These are phyloP conservation scores for Penicillium verrucosum DNA, from an alignment of 2,329 filamentous ascomycete genomes.

Conservation along the genomic window DNA sequence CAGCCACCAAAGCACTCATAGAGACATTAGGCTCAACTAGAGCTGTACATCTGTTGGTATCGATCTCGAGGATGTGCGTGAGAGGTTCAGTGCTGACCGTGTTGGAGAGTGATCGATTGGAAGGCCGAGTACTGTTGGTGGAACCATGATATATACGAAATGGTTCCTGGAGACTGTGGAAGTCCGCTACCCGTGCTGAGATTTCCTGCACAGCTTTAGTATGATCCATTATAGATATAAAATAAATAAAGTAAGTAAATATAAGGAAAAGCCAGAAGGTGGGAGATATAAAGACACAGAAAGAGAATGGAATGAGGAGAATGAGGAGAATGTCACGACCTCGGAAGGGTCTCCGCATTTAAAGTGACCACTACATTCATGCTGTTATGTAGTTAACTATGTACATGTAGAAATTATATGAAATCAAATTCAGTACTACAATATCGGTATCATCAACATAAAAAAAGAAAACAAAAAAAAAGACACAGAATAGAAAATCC, in stretches of 20 bases:
- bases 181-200: constrained; percentile 28
- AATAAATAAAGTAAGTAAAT: background rate
- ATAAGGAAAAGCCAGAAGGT: background rate
- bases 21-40: constrained; percentile 69
- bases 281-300: background rate
- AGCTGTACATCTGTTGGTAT: constrained; percentile 52
- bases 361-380: background rate
- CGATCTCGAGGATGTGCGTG: constrained; percentile 60
- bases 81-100: constrained; percentile 67
- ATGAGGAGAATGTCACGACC: background rate
- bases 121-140: constrained; percentile 69
- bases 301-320: background rate
- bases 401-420: background rate
- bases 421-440: background rate
- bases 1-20: constrained; percentile 62
- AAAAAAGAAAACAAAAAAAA: background rate
- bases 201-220: constrained; percentile 15
- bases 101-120: constrained; percentile 42
- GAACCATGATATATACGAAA: constrained; percentile 76
- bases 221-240: constrained; percentile 16
- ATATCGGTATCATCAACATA: constrained; percentile 6
- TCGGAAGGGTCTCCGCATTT: background rate
- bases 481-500: background rate
- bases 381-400: too few species aligned
- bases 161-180: constrained; percentile 52